A percentile compares a stretch with the other conserved stretches of the same genome.
Conservation (phyloP, 495 filamentous ascomycete genomes). For the Melanomma pulvis-pyrius region DNA sequence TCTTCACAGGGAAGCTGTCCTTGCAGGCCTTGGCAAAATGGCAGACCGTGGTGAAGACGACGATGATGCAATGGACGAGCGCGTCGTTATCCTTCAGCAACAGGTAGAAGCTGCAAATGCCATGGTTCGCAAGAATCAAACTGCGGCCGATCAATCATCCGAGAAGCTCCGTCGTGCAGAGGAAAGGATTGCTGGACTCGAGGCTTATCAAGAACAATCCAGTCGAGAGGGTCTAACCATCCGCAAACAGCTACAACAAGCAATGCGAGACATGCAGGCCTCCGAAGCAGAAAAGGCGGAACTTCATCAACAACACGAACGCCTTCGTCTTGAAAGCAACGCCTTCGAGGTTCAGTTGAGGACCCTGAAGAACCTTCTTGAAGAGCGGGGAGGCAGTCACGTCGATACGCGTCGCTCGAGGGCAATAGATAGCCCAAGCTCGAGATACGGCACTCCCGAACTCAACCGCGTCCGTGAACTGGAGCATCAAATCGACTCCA, state of each 20-base stretch:
- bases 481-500: constrained; percentile 83
- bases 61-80: constrained; percentile 66
- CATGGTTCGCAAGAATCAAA: constrained; percentile 82
- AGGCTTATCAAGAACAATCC: constrained; percentile 95
- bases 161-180: constrained; percentile 91
- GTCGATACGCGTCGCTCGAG: constrained; percentile 60
- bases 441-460: constrained; percentile 77
- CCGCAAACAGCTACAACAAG: constrained; percentile 82
- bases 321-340: constrained; percentile 84
- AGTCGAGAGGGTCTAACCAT: constrained; percentile 88
- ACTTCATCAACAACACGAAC: constrained; percentile 73
- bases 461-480: constrained; percentile 80
- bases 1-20: constrained; percentile 79
- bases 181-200: constrained; percentile 92
- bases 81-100: constrained; percentile 74
- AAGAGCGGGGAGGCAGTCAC: constrained; percentile 75
- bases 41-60: constrained; percentile 54
- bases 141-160: constrained; percentile 83
- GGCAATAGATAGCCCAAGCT: constrained; percentile 64
- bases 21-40: constrained; percentile 79
- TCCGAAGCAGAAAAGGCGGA: constrained; percentile 77
- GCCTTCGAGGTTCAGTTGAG: constrained; percentile 88
- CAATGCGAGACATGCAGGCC: constrained; percentile 75
- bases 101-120: constrained; percentile 78
- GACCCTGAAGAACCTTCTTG: constrained; percentile 87